A percentile compares a stretch with the other conserved stretches of the same genome.
Evolutionary conservation across 176 grass and related monocot genomes (phyloP).

Genomic region (Oryza glaberrima): DNA sequence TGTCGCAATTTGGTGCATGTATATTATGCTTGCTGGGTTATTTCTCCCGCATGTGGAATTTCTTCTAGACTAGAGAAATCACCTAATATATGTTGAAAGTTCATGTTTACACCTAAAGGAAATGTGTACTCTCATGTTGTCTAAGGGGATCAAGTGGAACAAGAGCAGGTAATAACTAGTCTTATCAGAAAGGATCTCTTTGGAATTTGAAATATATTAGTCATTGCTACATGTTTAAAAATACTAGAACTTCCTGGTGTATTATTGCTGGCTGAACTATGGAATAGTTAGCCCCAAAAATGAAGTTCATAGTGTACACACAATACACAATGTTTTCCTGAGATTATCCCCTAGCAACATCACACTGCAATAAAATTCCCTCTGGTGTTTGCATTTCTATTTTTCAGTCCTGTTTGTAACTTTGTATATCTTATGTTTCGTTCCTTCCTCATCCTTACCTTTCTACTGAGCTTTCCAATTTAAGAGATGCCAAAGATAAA

Average conservation of each 20-base stretch:
- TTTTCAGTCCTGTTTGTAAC: background rate
- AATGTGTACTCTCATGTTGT: background rate
- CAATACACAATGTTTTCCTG: background rate
- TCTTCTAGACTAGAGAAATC: background rate
- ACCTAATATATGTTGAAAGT: background rate
- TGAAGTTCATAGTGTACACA: background rate
- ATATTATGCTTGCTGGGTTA: background rate
- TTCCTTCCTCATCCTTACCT: background rate
- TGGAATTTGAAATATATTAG: background rate
- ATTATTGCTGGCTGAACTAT: background rate
- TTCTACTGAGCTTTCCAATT: background rate
- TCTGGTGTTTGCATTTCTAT: background rate
- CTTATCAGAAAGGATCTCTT: background rate
- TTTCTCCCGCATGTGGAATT: background rate
- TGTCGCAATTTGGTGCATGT: background rate
- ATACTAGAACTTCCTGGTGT: background rate
- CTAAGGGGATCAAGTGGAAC: background rate
- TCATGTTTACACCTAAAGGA: background rate
- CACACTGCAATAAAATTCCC: background rate
- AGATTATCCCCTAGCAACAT: background rate
- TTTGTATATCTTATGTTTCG: slow-evolving; percentile 4
- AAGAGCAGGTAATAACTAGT: background rate
- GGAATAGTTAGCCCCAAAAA: background rate
- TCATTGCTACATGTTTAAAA: slow-evolving; percentile 2
- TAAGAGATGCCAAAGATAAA: background rate